phyloP scores from a whole-genome alignment of 176 grass and related monocot genomes.

The Themeda triandra region DNA sequence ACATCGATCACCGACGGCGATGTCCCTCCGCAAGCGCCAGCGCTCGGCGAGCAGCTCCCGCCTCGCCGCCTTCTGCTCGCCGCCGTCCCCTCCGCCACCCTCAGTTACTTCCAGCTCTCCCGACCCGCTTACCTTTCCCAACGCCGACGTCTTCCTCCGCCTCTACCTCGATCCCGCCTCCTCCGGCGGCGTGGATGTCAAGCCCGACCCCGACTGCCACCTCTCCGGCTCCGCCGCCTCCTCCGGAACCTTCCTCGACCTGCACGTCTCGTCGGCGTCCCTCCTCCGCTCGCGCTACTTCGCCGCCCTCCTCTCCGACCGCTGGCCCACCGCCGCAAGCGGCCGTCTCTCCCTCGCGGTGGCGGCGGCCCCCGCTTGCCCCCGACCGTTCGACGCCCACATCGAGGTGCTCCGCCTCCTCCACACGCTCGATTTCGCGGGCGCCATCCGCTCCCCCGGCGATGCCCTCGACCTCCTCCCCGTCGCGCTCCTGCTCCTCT shows the following conservation, averaged over 20 bases:
- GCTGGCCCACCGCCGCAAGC: slow-evolving; percentile 29
- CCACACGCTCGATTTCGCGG: slow-evolving; percentile 60
- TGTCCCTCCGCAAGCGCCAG: slow-evolving; percentile 79
- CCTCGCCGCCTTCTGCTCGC: slow-evolving; percentile 33
- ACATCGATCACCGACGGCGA: slow-evolving; percentile 12
- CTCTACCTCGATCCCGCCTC: slow-evolving; percentile 43
- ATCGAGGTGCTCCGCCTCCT: slow-evolving; percentile 55
- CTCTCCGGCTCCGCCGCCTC: not conserved
- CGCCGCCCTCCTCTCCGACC: slow-evolving; percentile 45
- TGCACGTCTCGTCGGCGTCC: slow-evolving; percentile 36
- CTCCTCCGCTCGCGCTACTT: slow-evolving; percentile 64
- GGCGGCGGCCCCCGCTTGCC: not conserved
- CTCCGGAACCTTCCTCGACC: not conserved
- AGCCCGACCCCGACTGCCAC: not conserved
- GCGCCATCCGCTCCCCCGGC: slow-evolving; percentile 27
- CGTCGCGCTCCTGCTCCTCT: slow-evolving; percentile 55
- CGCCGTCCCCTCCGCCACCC: slow-evolving; percentile 2
- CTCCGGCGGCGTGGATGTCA: not conserved
- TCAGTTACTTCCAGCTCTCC: not conserved
- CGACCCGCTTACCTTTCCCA: slow-evolving; percentile 40
- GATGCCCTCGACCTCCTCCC: slow-evolving; percentile 62
- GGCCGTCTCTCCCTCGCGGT: not conserved
- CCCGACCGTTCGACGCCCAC: slow-evolving; percentile 51
- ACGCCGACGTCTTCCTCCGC: slow-evolving; percentile 60
- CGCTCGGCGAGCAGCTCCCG: slow-evolving; percentile 63